Evolutionary conservation across 73 alveolate species (phyloP).

Genomic region (Symbiodinium natans): DNA sequence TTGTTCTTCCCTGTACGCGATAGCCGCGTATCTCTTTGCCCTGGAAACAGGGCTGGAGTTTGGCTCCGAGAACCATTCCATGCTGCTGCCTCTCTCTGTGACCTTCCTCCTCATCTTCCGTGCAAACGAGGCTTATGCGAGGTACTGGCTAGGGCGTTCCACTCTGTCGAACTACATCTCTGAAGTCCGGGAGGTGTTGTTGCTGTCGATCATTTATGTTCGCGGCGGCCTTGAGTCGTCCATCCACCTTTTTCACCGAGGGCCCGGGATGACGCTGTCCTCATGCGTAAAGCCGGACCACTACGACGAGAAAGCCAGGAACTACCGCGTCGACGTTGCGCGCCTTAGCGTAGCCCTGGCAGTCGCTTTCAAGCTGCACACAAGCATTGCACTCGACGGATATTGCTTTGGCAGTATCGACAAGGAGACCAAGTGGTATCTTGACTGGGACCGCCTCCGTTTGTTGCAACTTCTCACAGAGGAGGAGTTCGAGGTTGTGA

Average conservation of each 20-base stretch:
- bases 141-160: conserved; percentile 15
- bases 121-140: neutral
- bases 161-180: conserved; percentile 19
- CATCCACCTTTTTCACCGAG: neutral
- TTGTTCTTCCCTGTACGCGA: neutral
- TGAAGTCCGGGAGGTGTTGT: neutral
- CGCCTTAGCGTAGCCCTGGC: conserved; percentile 2
- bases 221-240: conserved; percentile 11
- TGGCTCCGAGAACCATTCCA: neutral
- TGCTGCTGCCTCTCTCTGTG: conserved; percentile 1
- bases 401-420: neutral
- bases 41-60: neutral
- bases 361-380: neutral
- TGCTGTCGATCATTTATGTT: neutral
- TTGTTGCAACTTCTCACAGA: neutral
- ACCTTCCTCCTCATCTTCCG: neutral
- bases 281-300: neutral
- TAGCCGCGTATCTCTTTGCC: neutral
- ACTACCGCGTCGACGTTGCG: neutral
- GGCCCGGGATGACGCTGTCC: neutral
- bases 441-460: neutral
- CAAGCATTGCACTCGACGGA: neutral
- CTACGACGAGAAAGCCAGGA: neutral
- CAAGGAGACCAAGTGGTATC: neutral
- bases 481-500: neutral